Base-by-base conservation (phyloP, 2,329 filamentous ascomycete species). In the Hypoxylon sp. region DNA sequence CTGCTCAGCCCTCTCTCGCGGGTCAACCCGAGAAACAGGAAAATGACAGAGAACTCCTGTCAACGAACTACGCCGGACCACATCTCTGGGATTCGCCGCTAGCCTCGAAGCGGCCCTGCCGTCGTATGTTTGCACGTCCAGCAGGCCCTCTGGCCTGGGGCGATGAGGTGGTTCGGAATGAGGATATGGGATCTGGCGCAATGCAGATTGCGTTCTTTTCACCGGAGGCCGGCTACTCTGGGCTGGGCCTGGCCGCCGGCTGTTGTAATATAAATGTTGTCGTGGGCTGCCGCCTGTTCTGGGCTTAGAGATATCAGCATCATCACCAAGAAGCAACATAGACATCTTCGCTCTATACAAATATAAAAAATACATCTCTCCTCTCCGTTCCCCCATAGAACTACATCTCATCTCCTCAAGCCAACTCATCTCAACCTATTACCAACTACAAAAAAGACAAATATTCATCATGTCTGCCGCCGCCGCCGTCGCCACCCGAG, bases 81-180 rank as follows among this genome's bases (percentile, higher is more conserved):
- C 41, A 37, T 27, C 48, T 42, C 40, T 62, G 58, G 57, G 18
- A 50, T 55, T 63, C 56, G 53, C 48, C 53, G 55, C 55, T 64
- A 61, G 38, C 10, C 51, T 38, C 37, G 31, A 40, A 52, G 33
- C 24, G 13, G 35, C 8, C 27, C 24, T 27, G 20, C 27, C 23
- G 38, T 64, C 61, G 57, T 64, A 64, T 48, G 61, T 64, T 33
- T 15, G 49, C 26, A 62, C 47, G 61, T 62, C 58, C 29, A 24
- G 49, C 31, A 31, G 27, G 18, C 20, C 35, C 17, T 57, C 49
- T 20, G 52, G 57, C 20, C 29, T 27, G 15, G 48, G 43, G 18
- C 15, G 27, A 45, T 23, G 47, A 40, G 53, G 47, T 40, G n/a
- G 42, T 48, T 47, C 18, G 48, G 57, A 56, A 31, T 15, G 43